A percentile compares a stretch with the other conserved stretches of the same genome.
Conservation (phyloP, 495 filamentous ascomycete species). For the Aspergillus sclerotiicarbonarius region DNA sequence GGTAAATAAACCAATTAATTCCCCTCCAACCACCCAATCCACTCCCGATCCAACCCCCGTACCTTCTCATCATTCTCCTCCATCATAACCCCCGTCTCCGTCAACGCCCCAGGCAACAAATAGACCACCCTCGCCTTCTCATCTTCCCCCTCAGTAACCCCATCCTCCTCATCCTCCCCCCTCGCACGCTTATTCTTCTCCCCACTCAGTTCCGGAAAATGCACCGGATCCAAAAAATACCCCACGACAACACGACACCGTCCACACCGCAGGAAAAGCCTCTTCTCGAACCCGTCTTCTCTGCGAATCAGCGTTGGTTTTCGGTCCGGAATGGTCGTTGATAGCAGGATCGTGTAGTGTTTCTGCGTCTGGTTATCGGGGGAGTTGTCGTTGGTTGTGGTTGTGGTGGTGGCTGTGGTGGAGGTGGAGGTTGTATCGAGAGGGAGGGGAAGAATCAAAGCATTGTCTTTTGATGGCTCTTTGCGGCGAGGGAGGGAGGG, state of each 20-base stretch:
- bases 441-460: slow-evolving; percentile 28
- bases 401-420: neutral
- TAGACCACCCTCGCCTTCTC: slow-evolving; percentile 49
- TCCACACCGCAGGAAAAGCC: slow-evolving; percentile 57
- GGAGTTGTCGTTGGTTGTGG: neutral
- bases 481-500: slow-evolving; percentile 52
- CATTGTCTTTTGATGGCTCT: slow-evolving; percentile 25
- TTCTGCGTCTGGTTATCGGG: slow-evolving; percentile 10
- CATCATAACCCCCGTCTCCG: slow-evolving; percentile 43
- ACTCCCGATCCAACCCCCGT: slow-evolving; percentile 29
- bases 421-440: neutral
- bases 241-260: slow-evolving; percentile 64
- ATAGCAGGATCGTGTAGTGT: slow-evolving; percentile 51
- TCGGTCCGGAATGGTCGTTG: slow-evolving; percentile 45
- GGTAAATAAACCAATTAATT: neutral
- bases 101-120: slow-evolving; percentile 53
- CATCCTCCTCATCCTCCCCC: slow-evolving; percentile 5
- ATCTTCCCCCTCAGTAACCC: slow-evolving; percentile 20
- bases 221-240: slow-evolving; percentile 50
- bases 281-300: slow-evolving; percentile 73
- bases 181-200: slow-evolving; percentile 23
- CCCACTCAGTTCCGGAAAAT: slow-evolving; percentile 24
- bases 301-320: slow-evolving; percentile 55
- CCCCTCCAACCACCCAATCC: slow-evolving; percentile 27
- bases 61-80: slow-evolving; percentile 25